Base-by-base conservation (phyloP, 2,329 filamentous ascomycete species). In the Capronia coronata region DNA sequence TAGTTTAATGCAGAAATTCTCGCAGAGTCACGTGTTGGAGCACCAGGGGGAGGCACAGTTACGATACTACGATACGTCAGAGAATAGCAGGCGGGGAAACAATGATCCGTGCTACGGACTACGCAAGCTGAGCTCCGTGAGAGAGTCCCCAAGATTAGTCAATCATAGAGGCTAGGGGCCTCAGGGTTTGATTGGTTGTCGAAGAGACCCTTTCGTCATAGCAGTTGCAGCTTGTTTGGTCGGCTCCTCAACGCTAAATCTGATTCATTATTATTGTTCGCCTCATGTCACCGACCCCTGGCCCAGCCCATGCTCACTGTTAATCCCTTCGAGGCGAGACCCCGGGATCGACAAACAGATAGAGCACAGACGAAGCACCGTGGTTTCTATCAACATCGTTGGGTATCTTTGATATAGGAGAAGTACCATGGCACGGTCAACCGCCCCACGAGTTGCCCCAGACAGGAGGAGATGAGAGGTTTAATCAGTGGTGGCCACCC, bases 381-480 rank as follows among this genome's bases (percentile, higher is more conserved):
- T 37, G 7, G 6, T 37, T 37, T 37, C 34, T 13, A 37, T 37
- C n/a, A 18, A 19, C 34, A 18, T 19, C 34, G 5, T 11, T 16
- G 4, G 16, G 18, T n/a, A 19, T 37, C n/a, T 37, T 19, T 19
- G 18, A 37, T 37, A 32, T 32, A 32, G 42, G 16, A 22, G 22
- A 40, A 18, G 10, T 2, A 8, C 13, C 37, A 18, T 34, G 22
- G 11, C 39, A 18, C 29, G 34, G n/a, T 42, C 30, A 11, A 35
- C 18, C 34, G 34, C 38, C 38, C 22, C 38, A 22, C 46, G 43
- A 35, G 46, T 39, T 23, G 21, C 49, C 35, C 44, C 29, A 50
- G 46, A 48, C 43, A 50, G 49, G 43, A 52, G 52, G 52, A 52
- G 46, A 55, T 52, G 49, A 50, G 18, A 19, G 22, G 46, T 34